Conservation (phyloP, 805 yeast genomes). For the Ascoidea rubescens region DNA sequence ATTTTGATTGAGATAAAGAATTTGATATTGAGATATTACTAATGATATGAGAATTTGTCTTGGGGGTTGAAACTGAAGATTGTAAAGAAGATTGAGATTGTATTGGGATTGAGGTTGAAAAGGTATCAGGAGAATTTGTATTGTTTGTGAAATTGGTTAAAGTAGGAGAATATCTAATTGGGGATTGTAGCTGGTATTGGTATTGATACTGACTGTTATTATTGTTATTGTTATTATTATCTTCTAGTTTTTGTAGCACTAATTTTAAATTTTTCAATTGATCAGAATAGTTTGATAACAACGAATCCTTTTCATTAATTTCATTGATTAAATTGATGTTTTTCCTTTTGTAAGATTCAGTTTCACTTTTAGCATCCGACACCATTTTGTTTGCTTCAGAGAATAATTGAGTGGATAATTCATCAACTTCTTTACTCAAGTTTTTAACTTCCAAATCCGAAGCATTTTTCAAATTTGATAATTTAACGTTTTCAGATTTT, state of each 20-base stretch:
- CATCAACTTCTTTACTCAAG: conserved; percentile 66
- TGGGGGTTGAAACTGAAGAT: not conserved
- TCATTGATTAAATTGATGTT: conserved; percentile 38
- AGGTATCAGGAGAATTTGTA: not conserved
- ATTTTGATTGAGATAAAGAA: not conserved
- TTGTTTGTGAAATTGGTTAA: not conserved
- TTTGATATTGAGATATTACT: not conserved
- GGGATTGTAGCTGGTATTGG: not conserved
- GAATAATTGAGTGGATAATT: conserved; percentile 60
- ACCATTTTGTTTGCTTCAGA: conserved; percentile 82
- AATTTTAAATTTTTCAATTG: conserved; percentile 57
- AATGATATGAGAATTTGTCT: not conserved
- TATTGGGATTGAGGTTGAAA: not conserved
- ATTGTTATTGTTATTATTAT: not conserved
- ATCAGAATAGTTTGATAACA: conserved; percentile 47
- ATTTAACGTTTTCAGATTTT: not conserved
- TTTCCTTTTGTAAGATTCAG: conserved; percentile 41
- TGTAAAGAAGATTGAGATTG: not conserved
- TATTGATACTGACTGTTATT: too few relatives aligned
- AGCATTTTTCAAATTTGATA: conserved; percentile 3
- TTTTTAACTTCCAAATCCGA: conserved; percentile 31
- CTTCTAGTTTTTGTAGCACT: conserved; percentile 37
- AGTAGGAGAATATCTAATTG: not conserved
- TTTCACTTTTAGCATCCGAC: conserved; percentile 58
- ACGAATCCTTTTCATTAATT: conserved; percentile 54